phyloP scores from a whole-genome alignment of 2,329 filamentous ascomycete species.

The Colletotrichum incanum region DNA sequence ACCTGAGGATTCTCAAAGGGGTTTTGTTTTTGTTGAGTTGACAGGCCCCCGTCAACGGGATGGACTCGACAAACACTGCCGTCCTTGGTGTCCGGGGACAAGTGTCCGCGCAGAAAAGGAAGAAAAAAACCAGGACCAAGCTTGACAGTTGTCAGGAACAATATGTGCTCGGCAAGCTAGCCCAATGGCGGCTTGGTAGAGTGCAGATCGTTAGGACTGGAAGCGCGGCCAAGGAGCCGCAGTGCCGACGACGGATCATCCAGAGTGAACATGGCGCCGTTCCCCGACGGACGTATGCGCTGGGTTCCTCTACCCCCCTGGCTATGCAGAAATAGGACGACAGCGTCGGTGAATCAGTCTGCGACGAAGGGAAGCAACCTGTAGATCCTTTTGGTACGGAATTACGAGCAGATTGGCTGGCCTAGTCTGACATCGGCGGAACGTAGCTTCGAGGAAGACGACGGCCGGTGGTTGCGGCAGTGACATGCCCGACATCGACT shows the following conservation, averaged over 20 bases:
- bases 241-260: conserved; percentile 8
- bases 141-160: neutral
- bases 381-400: neutral
- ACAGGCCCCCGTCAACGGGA: neutral
- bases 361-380: neutral
- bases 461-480: conserved; percentile 13
- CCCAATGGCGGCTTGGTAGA: conserved; percentile 5
- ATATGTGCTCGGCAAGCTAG: neutral
- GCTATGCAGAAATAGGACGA: neutral
- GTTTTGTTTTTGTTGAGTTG: neutral
- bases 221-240: conserved; percentile 10
- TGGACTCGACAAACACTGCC: neutral
- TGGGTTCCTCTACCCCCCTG: neutral
- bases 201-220: conserved; percentile 3
- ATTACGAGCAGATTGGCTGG: neutral
- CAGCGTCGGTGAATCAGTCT: conserved; percentile 4
- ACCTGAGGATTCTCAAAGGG: neutral
- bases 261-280: neutral
- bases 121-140: neutral
- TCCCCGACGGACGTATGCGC: conserved; percentile 16
- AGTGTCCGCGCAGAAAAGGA: neutral
- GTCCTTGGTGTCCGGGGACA: neutral
- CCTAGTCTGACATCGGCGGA: neutral
- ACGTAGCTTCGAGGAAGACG: neutral
- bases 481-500: conserved; percentile 19